Percentiles rank a stretch among this genome's conserved stretches.
Evolutionary conservation across 805 yeast species (phyloP).

Genomic region (Candida peoriensis): DNA sequence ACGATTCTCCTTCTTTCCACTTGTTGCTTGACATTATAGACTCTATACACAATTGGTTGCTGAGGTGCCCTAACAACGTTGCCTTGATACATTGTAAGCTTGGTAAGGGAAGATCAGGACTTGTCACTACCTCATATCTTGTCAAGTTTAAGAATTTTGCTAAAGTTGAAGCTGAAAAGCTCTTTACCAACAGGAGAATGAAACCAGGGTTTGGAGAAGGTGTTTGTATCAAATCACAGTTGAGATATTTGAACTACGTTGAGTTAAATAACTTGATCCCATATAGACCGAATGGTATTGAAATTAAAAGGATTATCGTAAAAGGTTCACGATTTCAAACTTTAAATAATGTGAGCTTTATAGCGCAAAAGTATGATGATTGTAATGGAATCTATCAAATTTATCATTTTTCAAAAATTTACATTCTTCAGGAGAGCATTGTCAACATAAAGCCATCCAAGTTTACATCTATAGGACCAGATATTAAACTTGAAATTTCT

Average conservation of each 20-base stretch:
- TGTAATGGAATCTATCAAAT: too few species aligned
- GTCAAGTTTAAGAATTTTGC: constrained; percentile 41
- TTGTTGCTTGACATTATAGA: constrained; percentile 40
- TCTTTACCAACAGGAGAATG: constrained; percentile 58
- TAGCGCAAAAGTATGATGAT: neutral
- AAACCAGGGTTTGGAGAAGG: constrained; percentile 53
- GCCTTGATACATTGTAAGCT: constrained; percentile 82
- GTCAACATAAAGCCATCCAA: too few species aligned
- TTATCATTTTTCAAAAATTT: too few species aligned
- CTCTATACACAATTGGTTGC: constrained; percentile 41
- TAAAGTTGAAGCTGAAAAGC: constrained; percentile 41
- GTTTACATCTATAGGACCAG: too few species aligned
- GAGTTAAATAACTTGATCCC: neutral
- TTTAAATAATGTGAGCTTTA: neutral
- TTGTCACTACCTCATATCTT: constrained; percentile 64
- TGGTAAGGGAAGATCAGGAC: constrained; percentile 91
- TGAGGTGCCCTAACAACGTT: constrained; percentile 33
- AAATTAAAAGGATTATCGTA: neutral
- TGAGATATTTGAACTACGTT: constrained; percentile 57
- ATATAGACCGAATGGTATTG: neutral
- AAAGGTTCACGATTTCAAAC: neutral
- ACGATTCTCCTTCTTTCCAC: constrained; percentile 63
- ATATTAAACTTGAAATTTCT: constrained; percentile 2
- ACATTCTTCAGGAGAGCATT: too few species aligned
- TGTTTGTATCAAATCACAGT: constrained; percentile 66